Evolutionary conservation across 176 grass and related monocot species (phyloP).

Genomic region (Phyllostachys edulis): DNA sequence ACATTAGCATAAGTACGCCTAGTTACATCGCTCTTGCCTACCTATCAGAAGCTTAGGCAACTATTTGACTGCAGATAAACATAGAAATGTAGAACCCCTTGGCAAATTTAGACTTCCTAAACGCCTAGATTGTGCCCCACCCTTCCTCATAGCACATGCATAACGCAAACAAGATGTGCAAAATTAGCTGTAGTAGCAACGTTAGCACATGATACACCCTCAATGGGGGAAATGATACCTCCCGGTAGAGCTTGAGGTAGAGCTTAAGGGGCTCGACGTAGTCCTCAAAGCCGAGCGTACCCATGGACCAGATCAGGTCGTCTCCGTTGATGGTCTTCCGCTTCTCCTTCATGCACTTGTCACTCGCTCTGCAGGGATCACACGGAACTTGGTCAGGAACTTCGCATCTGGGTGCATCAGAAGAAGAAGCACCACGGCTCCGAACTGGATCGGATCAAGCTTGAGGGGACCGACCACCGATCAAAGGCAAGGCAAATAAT

Average conservation of each 20-base stretch:
- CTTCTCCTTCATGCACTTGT: conserved; percentile 82
- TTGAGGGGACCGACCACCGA: not conserved
- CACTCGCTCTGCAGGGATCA: conserved; percentile 55
- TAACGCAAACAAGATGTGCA: not conserved
- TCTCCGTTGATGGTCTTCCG: conserved; percentile 80
- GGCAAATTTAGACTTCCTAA: not conserved
- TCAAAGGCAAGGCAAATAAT: not conserved
- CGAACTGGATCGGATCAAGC: not conserved
- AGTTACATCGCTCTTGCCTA: not conserved
- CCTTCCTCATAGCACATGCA: not conserved
- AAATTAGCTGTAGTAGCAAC: not conserved
- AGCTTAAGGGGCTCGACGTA: conserved; percentile 73
- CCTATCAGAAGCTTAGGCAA: not conserved
- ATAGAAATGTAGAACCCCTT: not conserved
- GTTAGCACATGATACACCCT: not conserved
- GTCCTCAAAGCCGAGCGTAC: conserved; percentile 66
- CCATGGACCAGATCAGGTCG: conserved; percentile 66
- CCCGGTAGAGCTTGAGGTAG: conserved; percentile 62
- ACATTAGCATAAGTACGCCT: not conserved
- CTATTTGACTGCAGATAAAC: not conserved
- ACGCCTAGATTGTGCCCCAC: not conserved
- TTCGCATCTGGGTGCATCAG: not conserved
- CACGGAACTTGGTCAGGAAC: not conserved
- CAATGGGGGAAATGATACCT: conserved; percentile 32
- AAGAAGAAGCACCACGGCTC: not conserved